Base-by-base conservation (phyloP, 495 filamentous ascomycete genomes). In the Acidomyces sp. region DNA sequence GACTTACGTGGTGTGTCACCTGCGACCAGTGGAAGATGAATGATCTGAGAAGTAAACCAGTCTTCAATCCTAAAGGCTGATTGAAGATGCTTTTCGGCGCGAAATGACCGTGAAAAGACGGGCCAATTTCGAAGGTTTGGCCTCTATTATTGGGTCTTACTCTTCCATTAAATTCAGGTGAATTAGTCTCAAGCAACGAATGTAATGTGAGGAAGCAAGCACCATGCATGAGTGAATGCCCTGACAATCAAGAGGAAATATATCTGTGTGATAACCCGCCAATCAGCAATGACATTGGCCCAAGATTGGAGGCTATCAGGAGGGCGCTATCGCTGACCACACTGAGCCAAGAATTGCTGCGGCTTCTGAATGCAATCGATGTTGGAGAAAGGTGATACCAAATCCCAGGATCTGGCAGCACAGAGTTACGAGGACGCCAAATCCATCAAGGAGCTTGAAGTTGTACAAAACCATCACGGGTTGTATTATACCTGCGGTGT, bases 11-110 rank as follows among this genome's bases (percentile, higher is more conserved):
- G 50, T 86, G 93, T 6, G 87, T 84, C 29, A 94, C 77, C 60
- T 93, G 87, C 0, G 81, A 75, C 86, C 86, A 94, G 61, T 94
- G 86, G 45, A 94, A 93, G 0, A 86, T 93, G 52, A 94, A 52
- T 3, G 87, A 75, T 36, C 90, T 88, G 44, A 94, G 67, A 2
- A 85, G 85, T 28, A 93, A 64, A 17, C 85, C 85, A 2, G 85
- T 87, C n/a, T 74, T 63, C 23, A 87, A 78, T 3, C 85, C 85
- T 22, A 43, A 43, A 6, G 37, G 31, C 31, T 43, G 40, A 25
- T 43, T 43, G 11, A 43, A 29, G 31, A 43, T 24, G 31, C 13
- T 36, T 50, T 77, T 34, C n/a, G n/a, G n/a, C n/a, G n/a, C n/a
- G n/a, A n/a, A n/a, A n/a, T n/a, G n/a, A n/a, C n/a, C n/a, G n/a